Evolutionary conservation across 2,329 filamentous ascomycete species (phyloP), one percentile per base, ranked within the genome.

Genomic region (Alternaria sp.): DNA sequence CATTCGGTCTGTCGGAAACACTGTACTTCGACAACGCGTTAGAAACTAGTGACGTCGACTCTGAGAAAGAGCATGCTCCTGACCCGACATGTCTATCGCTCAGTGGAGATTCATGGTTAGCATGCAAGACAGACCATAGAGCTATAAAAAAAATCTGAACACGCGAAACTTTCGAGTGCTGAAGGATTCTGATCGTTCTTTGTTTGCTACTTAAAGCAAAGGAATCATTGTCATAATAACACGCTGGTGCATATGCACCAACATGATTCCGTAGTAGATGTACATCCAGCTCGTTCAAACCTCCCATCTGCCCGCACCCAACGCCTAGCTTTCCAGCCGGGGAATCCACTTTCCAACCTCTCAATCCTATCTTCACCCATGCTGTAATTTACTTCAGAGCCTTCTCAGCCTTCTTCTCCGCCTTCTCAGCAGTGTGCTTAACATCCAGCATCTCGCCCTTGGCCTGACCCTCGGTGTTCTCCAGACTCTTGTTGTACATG

Each of bases 401-500:
- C 37, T 49, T 54, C 57, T 70, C 68, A 25, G 61, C 66, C 64
- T 71, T 70, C 18, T 71, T 58, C 67, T 75, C 75, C 6, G 65
- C 73, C 68, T 78, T 75, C 53, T 71, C 61, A 9, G 69, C 76
- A 14, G 73, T 76, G 15, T 71, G 69, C 70, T 79, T 75, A 23
- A 79, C 23, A 55, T 78, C 73, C 20, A 64, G 44, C 71, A 76
- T 74, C 69, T 81, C 78, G 25, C 70, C 69, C 71, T 77, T 77
- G 12, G 75, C 80, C 71, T 83, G 75, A 30, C 79, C 75, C 25
- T 79, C 80, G 7, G 76, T 77, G 11, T 65, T 68, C 83, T 92
- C 89, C 76, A 90, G 82, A 64, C 85, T 86, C 69, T 84, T 81
- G 73, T 90, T 85, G 80, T 90, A 91, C 75, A 88, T 60, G 72